Evolutionary conservation across 768 basidiomycete genomes (phyloP), one percentile per base, ranked within the genome.

Genomic region (Rhodosporidiobolus sp.): DNA sequence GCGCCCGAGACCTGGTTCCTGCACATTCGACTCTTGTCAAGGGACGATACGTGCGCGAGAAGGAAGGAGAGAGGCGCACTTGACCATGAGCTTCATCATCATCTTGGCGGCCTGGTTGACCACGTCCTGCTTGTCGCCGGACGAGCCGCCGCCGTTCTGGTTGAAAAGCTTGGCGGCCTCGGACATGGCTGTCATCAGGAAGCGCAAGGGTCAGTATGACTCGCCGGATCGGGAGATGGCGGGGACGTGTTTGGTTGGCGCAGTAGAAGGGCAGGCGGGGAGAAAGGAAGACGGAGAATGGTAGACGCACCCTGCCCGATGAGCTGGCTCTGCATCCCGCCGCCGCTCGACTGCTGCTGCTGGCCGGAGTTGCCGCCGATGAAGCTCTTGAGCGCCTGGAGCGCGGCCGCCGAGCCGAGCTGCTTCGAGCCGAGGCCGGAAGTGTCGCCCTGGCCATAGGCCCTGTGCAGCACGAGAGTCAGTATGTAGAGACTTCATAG

Each of bases 81-180:
- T 74, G 50, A 70, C 7, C 46, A 70, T 9, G 46, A 74, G 69
- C 69, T 74, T 74, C 69, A 74, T 74, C 57, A 74, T 50, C 20
- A 67, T 56, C 45, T 65, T 46, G 24, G 71, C 72, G 4, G 72
- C 72, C 52, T 28, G 52, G 67, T 69, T 73, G 59, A 73, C 68
- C 12, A 65, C 72, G 38, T 59, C 61, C 64, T 74, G 69, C 60
- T 72, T 62, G 58, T 54, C 22, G 11, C 65, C 64, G 30, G 17
- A 32, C 16, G 48, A 20, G 3, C 45, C 14, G 10, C 74, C 74
- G n/a, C 67, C 67, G 28, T 57, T 57, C 58, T 66, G 56, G 64
- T 69, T 57, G 54, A 69, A 76, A 55, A 76, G 64, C 60, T 76
- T 69, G 28, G 65, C 59, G 0, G 74, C 74, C 46, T 76, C 67